phyloP scores from a whole-genome alignment of 331 rosid genomes.

The Quercus phellos region DNA sequence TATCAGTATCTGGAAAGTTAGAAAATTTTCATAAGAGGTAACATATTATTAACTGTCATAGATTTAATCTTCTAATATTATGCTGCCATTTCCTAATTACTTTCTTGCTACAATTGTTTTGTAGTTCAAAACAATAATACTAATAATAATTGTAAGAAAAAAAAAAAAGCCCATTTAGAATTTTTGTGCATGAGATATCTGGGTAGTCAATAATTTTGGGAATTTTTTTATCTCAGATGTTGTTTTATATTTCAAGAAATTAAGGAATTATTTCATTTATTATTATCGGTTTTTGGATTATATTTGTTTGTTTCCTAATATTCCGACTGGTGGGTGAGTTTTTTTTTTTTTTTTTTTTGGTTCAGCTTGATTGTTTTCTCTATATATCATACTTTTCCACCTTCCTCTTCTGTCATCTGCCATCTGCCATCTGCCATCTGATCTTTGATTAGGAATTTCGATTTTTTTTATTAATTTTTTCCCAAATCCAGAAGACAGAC shows the following conservation, averaged over 20 bases:
- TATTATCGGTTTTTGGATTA: neutral
- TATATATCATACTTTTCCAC: neutral
- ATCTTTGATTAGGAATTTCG: no score
- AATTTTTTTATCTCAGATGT: neutral
- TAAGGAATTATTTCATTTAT: neutral
- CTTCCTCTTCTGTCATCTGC: slow-evolving; percentile 14
- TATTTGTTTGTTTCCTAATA: neutral
- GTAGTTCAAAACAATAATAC: neutral
- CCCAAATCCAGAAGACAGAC: no score
- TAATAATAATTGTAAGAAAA: neutral
- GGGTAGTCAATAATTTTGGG: no score
- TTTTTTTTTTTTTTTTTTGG: neutral
- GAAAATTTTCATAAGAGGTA: no score
- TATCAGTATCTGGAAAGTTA: neutral
- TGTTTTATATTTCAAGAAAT: neutral
- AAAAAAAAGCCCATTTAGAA: no score
- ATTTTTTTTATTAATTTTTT: no score
- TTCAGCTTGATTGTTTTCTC: neutral
- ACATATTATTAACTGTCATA: neutral
- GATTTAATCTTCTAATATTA: neutral
- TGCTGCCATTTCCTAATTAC: neutral
- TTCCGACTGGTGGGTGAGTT: neutral
- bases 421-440: neutral
- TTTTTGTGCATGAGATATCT: no score
- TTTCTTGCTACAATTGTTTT: neutral